Evolutionary conservation across 805 yeast species (phyloP).

Genomic region (Alloascoidea africana): DNA sequence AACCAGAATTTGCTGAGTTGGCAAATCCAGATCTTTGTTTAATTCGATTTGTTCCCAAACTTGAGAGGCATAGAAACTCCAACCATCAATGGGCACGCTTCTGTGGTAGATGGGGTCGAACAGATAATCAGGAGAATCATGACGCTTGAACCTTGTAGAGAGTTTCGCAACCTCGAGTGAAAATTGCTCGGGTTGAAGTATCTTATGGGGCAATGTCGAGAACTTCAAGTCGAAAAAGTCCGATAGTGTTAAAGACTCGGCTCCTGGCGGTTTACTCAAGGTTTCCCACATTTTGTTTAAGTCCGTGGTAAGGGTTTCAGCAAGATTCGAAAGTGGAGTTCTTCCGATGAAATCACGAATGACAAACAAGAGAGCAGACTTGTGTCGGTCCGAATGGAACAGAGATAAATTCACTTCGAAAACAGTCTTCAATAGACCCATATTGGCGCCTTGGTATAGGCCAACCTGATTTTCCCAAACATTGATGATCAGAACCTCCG

Average conservation of each 20-base stretch:
- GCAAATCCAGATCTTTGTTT: slow-evolving; percentile 88
- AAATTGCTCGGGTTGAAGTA: slow-evolving; percentile 66
- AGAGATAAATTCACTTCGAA: slow-evolving; percentile 86
- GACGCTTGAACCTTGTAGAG: slow-evolving; percentile 44
- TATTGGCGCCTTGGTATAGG: slow-evolving; percentile 91
- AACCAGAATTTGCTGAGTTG: slow-evolving; percentile 90
- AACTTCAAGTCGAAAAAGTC: slow-evolving; percentile 83
- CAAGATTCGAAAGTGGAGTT: slow-evolving; percentile 64
- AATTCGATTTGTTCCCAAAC: slow-evolving; percentile 91
- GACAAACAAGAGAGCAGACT: slow-evolving; percentile 67
- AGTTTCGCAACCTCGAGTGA: slow-evolving; percentile 38
- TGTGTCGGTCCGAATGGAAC: slow-evolving; percentile 64
- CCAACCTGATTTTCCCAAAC: slow-evolving; percentile 98
- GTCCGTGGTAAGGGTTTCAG: slow-evolving; percentile 55
- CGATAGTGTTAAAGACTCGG: slow-evolving; percentile 35
- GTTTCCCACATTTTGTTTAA: slow-evolving; percentile 64
- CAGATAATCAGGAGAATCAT: slow-evolving; percentile 22
- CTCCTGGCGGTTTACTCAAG: slow-evolving; percentile 56
- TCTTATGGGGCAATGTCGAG: slow-evolving; percentile 71
- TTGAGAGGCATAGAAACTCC: slow-evolving; percentile 81
- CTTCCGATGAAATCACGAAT: slow-evolving; percentile 84
- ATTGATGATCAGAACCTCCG: slow-evolving; percentile 80
- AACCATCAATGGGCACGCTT: slow-evolving; percentile 83
- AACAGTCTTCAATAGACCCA: slow-evolving; percentile 89
- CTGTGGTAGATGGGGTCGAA: slow-evolving; percentile 70